phyloP scores from a whole-genome alignment of 1,139 yeast species.

The Kazachstania sp. region DNA sequence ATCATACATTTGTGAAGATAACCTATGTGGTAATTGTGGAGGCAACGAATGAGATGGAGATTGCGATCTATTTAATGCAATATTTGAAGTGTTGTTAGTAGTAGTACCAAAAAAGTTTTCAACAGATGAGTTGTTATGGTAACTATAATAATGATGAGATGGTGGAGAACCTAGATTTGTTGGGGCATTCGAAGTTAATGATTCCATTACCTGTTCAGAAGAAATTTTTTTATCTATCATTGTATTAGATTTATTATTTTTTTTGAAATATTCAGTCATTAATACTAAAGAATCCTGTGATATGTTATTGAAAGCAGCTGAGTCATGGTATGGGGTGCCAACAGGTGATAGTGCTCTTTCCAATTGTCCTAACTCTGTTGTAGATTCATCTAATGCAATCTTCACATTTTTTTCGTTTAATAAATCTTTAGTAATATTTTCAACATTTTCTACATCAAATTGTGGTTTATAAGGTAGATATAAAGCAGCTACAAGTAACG shows the following conservation, averaged over 20 bases:
- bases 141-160: slow-evolving; percentile 6
- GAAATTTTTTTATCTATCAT: slow-evolving; percentile 17
- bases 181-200: slow-evolving; percentile 28
- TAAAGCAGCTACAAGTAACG: slow-evolving; percentile 29
- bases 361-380: not conserved
- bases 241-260: slow-evolving; percentile 12
- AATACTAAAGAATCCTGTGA: slow-evolving; percentile 10
- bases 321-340: not conserved
- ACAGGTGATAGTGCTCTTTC: not conserved
- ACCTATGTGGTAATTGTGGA: not conserved
- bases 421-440: slow-evolving; percentile 10
- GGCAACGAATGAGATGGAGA: slow-evolving; percentile 23
- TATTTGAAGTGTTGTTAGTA: not conserved
- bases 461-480: slow-evolving; percentile 31
- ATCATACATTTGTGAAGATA: not conserved
- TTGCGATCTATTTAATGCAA: slow-evolving; percentile 5
- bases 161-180: slow-evolving; percentile 20
- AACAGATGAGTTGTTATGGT: slow-evolving; percentile 10
- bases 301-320: slow-evolving; percentile 4
- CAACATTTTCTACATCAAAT: slow-evolving; percentile 24
- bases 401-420: not conserved
- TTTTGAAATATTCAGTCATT: slow-evolving; percentile 4
- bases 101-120: slow-evolving; percentile 14
- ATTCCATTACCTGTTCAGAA: slow-evolving; percentile 29
- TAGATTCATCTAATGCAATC: not conserved